Conservation (phyloP, 2,329 filamentous ascomycete genomes). For the Camptophora hylomeconis region DNA sequence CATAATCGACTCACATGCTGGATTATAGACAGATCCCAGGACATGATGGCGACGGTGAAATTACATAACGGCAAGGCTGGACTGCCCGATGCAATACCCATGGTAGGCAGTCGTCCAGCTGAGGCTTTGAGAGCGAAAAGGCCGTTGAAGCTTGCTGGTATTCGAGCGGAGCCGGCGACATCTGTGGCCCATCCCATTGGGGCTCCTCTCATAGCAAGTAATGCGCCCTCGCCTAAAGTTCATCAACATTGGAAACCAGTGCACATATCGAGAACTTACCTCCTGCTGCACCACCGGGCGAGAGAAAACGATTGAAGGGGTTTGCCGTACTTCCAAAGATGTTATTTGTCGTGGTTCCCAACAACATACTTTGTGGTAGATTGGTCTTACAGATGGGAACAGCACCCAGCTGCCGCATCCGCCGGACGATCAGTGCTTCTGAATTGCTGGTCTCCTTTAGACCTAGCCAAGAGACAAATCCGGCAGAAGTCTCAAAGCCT, state of each 20-base stretch:
- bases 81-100: conserved; percentile 6
- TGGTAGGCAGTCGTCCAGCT: conserved; percentile 11
- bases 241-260: conserved; percentile 7
- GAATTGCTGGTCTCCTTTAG: conserved; percentile 11
- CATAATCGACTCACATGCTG: conserved; percentile 10
- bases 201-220: conserved; percentile 24
- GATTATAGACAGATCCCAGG: conserved; percentile 18
- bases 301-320: conserved; percentile 23
- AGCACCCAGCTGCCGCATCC: conserved; percentile 33
- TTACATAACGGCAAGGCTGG: conserved; percentile 20
- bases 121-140: conserved; percentile 23
- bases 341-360: conserved; percentile 28
- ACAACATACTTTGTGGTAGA: conserved; percentile 41
- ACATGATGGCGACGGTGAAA: conserved; percentile 19
- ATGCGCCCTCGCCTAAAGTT: conserved; percentile 25
- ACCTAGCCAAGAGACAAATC: conserved; percentile 11
- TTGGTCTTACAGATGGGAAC: conserved; percentile 38
- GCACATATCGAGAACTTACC: conserved; percentile 15
- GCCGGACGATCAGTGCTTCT: conserved; percentile 27
- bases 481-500: conserved; percentile 13
- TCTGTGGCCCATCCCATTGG: conserved; percentile 22
- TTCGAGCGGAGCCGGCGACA: conserved; percentile 25
- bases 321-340: conserved; percentile 30
- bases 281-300: conserved; percentile 25
- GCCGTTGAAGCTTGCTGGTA: conserved; percentile 24